Evolutionary conservation across 1,284 basidiomycete species (phyloP).

Genomic region (Fistulina hepatica): DNA sequence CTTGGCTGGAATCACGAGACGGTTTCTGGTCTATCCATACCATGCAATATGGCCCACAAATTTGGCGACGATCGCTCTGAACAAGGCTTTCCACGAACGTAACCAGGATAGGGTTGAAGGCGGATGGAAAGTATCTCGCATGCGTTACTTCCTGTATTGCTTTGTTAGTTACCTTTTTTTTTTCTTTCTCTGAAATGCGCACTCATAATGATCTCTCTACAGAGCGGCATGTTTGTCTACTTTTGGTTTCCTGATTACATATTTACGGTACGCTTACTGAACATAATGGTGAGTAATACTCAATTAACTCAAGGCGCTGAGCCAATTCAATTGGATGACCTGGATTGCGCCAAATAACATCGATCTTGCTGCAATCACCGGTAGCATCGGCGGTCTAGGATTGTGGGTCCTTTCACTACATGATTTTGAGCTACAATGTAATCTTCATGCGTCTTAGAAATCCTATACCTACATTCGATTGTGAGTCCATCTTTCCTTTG

Average conservation of each 20-base stretch:
- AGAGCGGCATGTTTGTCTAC: slow-evolving; percentile 22
- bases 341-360: slow-evolving; percentile 49
- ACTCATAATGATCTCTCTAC: too few species aligned
- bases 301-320: slow-evolving; percentile 28
- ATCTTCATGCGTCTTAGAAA: too few species aligned
- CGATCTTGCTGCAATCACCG: slow-evolving; percentile 29
- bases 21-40: slow-evolving; percentile 46
- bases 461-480: slow-evolving; percentile 11
- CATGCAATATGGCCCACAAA: slow-evolving; percentile 11
- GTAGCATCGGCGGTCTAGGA: slow-evolving; percentile 11
- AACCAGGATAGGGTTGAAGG: slow-evolving; percentile 15
- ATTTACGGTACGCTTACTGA: too few species aligned
- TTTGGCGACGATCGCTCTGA: slow-evolving; percentile 7
- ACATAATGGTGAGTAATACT: too few species aligned
- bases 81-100: slow-evolving; percentile 24
- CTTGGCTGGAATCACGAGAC: slow-evolving; percentile 46
- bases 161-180: too few species aligned
- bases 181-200: too few species aligned
- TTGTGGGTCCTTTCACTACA: too few species aligned
- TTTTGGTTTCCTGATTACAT: slow-evolving; percentile 28
- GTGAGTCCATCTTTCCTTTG: too few species aligned
- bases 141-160: slow-evolving; percentile 30
- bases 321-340: slow-evolving; percentile 45
- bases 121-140: slow-evolving; percentile 30
- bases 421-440: too few species aligned